phyloP scores from a whole-genome alignment of 2,329 filamentous ascomycete species.

The Phoma sp. region DNA sequence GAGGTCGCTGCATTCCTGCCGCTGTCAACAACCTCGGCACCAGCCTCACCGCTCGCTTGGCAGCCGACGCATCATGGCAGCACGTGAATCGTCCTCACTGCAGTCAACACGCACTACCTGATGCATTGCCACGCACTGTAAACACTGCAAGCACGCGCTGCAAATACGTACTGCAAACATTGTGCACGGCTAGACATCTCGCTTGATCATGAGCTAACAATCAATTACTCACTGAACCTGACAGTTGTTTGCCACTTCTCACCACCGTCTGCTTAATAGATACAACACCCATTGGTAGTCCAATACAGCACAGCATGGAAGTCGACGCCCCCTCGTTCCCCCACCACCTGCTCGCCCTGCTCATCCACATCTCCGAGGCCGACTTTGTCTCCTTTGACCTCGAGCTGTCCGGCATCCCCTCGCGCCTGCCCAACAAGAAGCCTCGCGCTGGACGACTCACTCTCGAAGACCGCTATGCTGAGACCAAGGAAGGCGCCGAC shows the following conservation, averaged over 20 bases:
- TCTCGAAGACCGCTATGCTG: constrained; percentile 66
- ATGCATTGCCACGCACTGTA: background rate
- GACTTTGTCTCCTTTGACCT: constrained; percentile 70
- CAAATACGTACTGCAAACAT: no score
- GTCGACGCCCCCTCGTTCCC: constrained; percentile 59
- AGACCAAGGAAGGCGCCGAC: constrained; percentile 66
- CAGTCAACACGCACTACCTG: no score
- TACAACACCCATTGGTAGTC: background rate
- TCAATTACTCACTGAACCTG: constrained; percentile 11
- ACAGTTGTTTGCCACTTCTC: background rate
- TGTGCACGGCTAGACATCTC: background rate
- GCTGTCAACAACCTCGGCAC: constrained; percentile 16
- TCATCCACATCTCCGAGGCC: constrained; percentile 64
- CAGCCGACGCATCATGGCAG: background rate
- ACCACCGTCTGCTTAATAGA: background rate
- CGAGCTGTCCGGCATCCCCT: constrained; percentile 69
- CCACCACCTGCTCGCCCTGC: constrained; percentile 60
- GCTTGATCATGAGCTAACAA: constrained; percentile 18
- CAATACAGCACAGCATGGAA: constrained; percentile 57
- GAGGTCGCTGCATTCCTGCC: constrained; percentile 8
- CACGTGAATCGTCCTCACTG: no score
- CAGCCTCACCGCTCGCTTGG: constrained; percentile 6
- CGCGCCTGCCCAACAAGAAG: constrained; percentile 45
- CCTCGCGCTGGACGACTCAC: constrained; percentile 53
- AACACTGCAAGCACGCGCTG: no score